phyloP scores from a whole-genome alignment of 2,329 filamentous ascomycete genomes.

The Aspergillus sergii region DNA sequence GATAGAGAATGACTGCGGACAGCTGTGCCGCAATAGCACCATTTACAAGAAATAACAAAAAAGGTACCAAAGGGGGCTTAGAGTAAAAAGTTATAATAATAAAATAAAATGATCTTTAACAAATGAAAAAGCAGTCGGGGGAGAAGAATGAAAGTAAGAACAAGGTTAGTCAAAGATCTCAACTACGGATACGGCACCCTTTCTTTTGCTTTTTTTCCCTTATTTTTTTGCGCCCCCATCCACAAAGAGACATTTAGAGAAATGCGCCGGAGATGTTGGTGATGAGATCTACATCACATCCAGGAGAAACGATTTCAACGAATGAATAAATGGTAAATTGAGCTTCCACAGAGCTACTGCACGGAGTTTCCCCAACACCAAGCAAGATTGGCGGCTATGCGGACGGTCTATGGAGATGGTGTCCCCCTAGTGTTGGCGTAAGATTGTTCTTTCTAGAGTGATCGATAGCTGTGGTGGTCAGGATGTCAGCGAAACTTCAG shows the following conservation, averaged over 20 bases:
- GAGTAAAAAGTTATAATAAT: slow-evolving; percentile 12
- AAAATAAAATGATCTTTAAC: slow-evolving; percentile 11
- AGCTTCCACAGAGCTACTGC: slow-evolving; percentile 19
- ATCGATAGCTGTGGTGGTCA: slow-evolving; percentile 12
- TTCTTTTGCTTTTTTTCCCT: slow-evolving; percentile 11
- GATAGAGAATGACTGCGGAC: slow-evolving; percentile 23
- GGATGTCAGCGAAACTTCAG: slow-evolving; percentile 17
- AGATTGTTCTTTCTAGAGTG: slow-evolving; percentile 12
- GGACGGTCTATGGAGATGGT: slow-evolving; percentile 28
- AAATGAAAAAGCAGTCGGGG: slow-evolving; percentile 6
- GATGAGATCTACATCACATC: slow-evolving; percentile 27
- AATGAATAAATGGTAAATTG: slow-evolving; percentile 17
- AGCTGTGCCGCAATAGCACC: slow-evolving; percentile 26
- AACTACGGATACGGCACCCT: slow-evolving; percentile 21
- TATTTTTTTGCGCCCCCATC: slow-evolving; percentile 13
- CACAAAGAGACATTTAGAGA: slow-evolving; percentile 11
- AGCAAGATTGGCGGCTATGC: slow-evolving; percentile 30
- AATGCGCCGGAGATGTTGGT: slow-evolving; percentile 22
- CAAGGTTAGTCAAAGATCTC: slow-evolving; percentile 21
- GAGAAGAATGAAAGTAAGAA: slow-evolving; percentile 17
- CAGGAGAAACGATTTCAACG: slow-evolving; percentile 20
- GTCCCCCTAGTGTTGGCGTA: slow-evolving; percentile 19
- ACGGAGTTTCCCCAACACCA: slow-evolving; percentile 25
- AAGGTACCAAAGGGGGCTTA: not conserved
- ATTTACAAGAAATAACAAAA: slow-evolving; percentile 17